Evolutionary conservation across 192 early-diverging fungal genomes (phyloP).

Genomic region (Dimargaris xerosporica): DNA sequence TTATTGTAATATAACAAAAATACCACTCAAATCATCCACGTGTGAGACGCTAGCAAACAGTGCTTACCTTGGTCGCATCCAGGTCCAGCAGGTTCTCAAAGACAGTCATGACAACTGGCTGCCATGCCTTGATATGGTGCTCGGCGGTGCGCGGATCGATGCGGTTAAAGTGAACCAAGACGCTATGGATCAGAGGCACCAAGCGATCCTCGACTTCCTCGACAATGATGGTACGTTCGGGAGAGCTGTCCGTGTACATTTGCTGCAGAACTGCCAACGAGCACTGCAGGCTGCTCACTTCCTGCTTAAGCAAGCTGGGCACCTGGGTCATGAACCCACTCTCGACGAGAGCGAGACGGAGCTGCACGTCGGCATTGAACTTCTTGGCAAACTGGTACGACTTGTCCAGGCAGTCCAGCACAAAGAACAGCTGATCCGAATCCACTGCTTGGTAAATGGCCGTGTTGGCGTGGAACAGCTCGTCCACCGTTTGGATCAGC

Average conservation of each 20-base stretch:
- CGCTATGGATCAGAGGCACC: slow-evolving; percentile 27
- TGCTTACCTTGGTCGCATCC: slow-evolving; percentile 14
- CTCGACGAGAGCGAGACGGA: slow-evolving; percentile 65
- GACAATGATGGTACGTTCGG: slow-evolving; percentile 29
- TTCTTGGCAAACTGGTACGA: slow-evolving; percentile 63
- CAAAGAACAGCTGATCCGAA: slow-evolving; percentile 46
- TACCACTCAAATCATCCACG: too few relatives aligned
- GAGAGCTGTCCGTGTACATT: slow-evolving; percentile 36
- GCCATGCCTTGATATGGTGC: slow-evolving; percentile 48
- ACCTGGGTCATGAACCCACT: slow-evolving; percentile 78
- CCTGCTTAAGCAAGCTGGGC: slow-evolving; percentile 84
- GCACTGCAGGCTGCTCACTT: slow-evolving; percentile 56
- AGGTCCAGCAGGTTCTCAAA: slow-evolving; percentile 49
- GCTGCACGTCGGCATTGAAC: slow-evolving; percentile 63
- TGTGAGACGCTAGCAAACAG: too few relatives aligned
- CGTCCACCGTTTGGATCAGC: slow-evolving; percentile 78
- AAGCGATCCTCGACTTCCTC: slow-evolving; percentile 49
- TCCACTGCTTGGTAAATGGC: slow-evolving; percentile 39
- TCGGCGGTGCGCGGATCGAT: slow-evolving; percentile 12
- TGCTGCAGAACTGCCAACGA: slow-evolving; percentile 58
- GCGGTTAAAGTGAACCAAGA: slow-evolving; percentile 13
- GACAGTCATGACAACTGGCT: slow-evolving; percentile 56
- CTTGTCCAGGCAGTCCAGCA: slow-evolving; percentile 66
- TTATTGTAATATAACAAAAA: too few relatives aligned
- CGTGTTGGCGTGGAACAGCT: slow-evolving; percentile 40